phyloP scores from a whole-genome alignment of 2,329 filamentous ascomycete species.

The Colletotrichum lini region DNA sequence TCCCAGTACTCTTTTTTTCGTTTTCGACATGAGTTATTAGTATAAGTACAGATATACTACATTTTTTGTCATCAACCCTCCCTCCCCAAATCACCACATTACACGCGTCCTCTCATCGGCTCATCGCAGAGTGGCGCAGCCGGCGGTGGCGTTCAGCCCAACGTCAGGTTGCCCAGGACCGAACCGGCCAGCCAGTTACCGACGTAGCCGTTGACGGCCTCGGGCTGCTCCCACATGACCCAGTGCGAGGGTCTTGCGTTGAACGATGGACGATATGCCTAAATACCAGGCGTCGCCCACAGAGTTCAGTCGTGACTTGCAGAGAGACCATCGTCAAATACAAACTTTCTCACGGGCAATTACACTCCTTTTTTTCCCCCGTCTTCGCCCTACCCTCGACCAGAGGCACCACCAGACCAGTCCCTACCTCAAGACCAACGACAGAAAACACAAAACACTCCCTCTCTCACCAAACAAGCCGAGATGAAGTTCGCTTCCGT shows the following conservation, averaged over 20 bases:
- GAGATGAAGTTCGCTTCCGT: background rate
- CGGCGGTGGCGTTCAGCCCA: conserved; percentile 11
- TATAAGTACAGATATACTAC: too few relatives aligned
- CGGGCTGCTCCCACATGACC: conserved; percentile 79
- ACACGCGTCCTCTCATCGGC: too few relatives aligned
- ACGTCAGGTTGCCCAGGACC: conserved; percentile 20
- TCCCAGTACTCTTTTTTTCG: too few relatives aligned
- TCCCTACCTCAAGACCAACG: background rate
- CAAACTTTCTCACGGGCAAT: background rate
- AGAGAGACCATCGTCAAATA: background rate
- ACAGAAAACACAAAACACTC: background rate
- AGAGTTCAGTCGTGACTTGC: background rate
- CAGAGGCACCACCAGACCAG: background rate
- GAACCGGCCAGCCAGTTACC: conserved; percentile 29
- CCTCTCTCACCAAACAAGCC: background rate
- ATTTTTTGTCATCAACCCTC: too few relatives aligned
- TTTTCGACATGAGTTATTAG: too few relatives aligned
- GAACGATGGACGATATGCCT: background rate
- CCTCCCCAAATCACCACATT: too few relatives aligned
- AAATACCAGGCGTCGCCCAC: background rate
- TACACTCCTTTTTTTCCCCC: background rate
- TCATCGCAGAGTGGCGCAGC: too few relatives aligned
- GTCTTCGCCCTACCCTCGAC: background rate
- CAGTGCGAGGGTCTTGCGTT: conserved; percentile 69
- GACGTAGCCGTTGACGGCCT: conserved; percentile 69